Conservation (phyloP, 2,329 filamentous ascomycete species). For the Pleurostoma richardsiae region DNA sequence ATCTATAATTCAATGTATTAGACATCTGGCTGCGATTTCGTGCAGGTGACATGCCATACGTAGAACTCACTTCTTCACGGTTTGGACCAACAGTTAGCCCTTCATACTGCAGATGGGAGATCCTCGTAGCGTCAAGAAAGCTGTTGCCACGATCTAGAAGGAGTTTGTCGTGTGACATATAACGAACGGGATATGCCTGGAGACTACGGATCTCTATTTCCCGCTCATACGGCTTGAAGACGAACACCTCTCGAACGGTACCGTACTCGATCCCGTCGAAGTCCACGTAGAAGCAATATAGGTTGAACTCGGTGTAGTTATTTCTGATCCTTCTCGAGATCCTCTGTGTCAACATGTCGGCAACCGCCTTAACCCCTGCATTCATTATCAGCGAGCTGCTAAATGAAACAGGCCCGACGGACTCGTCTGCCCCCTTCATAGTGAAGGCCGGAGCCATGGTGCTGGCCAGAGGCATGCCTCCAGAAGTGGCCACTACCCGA, state of each 20-base stretch:
- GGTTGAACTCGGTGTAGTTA: slow-evolving; percentile 4
- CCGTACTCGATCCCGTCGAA: slow-evolving; percentile 17
- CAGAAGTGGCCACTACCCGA: slow-evolving; percentile 7
- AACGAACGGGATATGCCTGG: slow-evolving; percentile 16
- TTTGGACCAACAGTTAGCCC: slow-evolving; percentile 15
- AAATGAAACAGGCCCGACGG: too few relatives aligned
- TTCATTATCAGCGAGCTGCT: neutral
- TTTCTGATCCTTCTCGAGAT: neutral
- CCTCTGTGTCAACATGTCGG: neutral
- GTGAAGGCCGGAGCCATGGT: neutral
- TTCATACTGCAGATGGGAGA: slow-evolving; percentile 20
- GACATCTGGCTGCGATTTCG: too few relatives aligned
- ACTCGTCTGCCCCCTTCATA: neutral
- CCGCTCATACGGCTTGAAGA: slow-evolving; percentile 18
- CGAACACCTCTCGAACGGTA: slow-evolving; percentile 12
- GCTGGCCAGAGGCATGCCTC: slow-evolving; percentile 7
- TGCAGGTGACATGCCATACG: neutral
- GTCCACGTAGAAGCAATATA: slow-evolving; percentile 17
- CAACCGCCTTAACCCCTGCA: neutral
- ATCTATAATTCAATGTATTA: slow-evolving; percentile 10
- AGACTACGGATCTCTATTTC: slow-evolving; percentile 15
- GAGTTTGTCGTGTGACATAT: slow-evolving; percentile 4
- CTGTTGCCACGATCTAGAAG: slow-evolving; percentile 5
- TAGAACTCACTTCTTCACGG: slow-evolving; percentile 13
- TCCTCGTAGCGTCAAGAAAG: slow-evolving; percentile 13